Evolutionary conservation across 768 basidiomycete genomes (phyloP).

Genomic region (Paxillus involutus): DNA sequence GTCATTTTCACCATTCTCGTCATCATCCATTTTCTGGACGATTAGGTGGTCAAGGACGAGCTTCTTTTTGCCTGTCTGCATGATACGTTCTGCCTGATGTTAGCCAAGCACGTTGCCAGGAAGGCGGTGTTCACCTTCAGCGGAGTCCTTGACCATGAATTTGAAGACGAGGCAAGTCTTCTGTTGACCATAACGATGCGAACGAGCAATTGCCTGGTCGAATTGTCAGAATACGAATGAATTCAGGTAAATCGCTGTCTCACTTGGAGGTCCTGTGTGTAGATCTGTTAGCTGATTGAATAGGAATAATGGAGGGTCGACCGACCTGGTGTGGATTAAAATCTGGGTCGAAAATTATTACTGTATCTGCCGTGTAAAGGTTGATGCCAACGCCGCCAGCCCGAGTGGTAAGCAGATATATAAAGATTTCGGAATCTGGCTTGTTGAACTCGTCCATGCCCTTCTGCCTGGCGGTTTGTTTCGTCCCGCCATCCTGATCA

Average conservation of each 20-base stretch:
- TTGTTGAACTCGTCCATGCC: conserved; percentile 95
- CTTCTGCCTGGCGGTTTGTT: conserved; percentile 83
- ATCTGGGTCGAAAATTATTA: conserved; percentile 92
- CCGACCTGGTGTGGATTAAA: conserved; percentile 95
- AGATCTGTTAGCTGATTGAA: conserved; percentile 10
- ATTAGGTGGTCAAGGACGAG: conserved; percentile 92
- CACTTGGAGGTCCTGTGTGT: conserved; percentile 79
- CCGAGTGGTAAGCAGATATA: conserved; percentile 89
- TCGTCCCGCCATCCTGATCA: conserved; percentile 83
- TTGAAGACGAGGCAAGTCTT: conserved; percentile 96
- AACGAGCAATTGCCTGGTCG: conserved; percentile 84
- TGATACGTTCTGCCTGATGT: conserved; percentile 72
- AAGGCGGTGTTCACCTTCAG: conserved; percentile 61
- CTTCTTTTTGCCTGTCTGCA: conserved; percentile 94
- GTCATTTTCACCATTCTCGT: conserved; percentile 71
- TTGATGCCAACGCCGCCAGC: conserved; percentile 96
- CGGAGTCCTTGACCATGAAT: conserved; percentile 91
- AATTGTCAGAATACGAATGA: conserved; percentile 4
- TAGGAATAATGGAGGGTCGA: conserved; percentile 2
- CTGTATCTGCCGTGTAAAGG: conserved; percentile 88
- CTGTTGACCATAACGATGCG: conserved; percentile 93
- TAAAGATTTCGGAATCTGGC: conserved; percentile 81
- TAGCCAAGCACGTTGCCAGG: neutral
- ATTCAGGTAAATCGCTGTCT: conserved; percentile 19
- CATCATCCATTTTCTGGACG: conserved; percentile 93